phyloP scores from a whole-genome alignment of 2,329 filamentous ascomycete genomes.

The Aspergillus amoenus region DNA sequence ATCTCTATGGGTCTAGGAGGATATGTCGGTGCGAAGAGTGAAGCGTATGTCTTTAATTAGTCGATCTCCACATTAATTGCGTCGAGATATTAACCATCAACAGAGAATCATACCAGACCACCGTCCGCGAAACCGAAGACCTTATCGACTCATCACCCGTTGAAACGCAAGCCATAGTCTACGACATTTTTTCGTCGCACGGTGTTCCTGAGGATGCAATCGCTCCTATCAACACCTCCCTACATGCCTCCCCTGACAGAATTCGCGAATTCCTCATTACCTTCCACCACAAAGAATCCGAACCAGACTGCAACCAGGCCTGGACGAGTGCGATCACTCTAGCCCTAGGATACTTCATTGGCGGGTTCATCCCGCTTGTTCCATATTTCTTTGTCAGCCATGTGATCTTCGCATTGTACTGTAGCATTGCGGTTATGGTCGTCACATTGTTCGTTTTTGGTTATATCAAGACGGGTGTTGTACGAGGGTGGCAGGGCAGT shows the following conservation, averaged over 20 bases:
- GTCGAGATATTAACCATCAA: background rate
- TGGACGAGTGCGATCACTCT: constrained; percentile 63
- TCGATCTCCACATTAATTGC: background rate
- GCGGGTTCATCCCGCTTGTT: constrained; percentile 68
- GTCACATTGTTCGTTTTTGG: constrained; percentile 43
- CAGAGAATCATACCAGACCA: constrained; percentile 47
- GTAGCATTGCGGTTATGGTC: constrained; percentile 43
- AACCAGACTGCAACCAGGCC: constrained; percentile 47
- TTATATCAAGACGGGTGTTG: constrained; percentile 46
- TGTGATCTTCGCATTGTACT: constrained; percentile 52
- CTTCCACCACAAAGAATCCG: constrained; percentile 48
- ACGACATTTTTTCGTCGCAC: constrained; percentile 42
- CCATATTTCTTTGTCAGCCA: constrained; percentile 63
- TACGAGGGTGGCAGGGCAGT: constrained; percentile 44
- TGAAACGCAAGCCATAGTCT: constrained; percentile 41
- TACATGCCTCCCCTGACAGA: constrained; percentile 38
- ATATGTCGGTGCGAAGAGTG: constrained; percentile 61
- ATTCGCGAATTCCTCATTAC: constrained; percentile 49
- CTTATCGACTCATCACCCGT: constrained; percentile 39
- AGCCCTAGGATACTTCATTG: constrained; percentile 67
- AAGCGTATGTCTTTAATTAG: constrained; percentile 41
- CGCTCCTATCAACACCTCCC: constrained; percentile 35
- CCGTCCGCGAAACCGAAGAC: constrained; percentile 44
- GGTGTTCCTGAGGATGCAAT: constrained; percentile 39
- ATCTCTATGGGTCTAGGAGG: constrained; percentile 79